phyloP scores from a whole-genome alignment of 169 alveolate genomes.

The Babesia microti region DNA sequence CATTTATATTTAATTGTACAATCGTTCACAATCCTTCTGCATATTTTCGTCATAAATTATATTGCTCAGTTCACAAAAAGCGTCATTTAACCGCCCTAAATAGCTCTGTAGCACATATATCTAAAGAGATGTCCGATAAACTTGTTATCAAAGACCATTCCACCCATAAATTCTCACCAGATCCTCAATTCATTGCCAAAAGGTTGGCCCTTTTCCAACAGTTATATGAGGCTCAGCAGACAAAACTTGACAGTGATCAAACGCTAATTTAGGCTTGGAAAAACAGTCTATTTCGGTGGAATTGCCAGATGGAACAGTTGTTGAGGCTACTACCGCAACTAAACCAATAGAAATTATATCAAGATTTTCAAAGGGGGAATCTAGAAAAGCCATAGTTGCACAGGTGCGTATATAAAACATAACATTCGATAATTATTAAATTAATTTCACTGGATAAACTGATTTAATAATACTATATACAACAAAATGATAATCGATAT shows the following conservation, averaged over 20 bases:
- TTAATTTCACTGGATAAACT: slow-evolving; percentile 1
- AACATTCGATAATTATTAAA: background rate
- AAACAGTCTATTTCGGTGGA: slow-evolving; percentile 12
- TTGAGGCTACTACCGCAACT: slow-evolving; percentile 21
- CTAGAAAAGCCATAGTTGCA: slow-evolving; percentile 29
- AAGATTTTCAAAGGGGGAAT: slow-evolving; percentile 15
- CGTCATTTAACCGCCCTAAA: too few relatives aligned
- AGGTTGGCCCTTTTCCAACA: slow-evolving; percentile 66
- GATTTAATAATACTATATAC: background rate
- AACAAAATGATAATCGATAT: too few relatives aligned
- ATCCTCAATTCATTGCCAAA: slow-evolving; percentile 66
- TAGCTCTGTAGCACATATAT: too few relatives aligned
- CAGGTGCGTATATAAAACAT: slow-evolving; percentile 12
- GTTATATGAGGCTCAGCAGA: slow-evolving; percentile 64
- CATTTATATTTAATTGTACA: too few relatives aligned
- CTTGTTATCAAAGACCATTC: slow-evolving; percentile 30
- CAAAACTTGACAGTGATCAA: slow-evolving; percentile 23
- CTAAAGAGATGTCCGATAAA: too few relatives aligned
- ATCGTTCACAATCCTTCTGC: too few relatives aligned
- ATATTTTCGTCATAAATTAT: too few relatives aligned
- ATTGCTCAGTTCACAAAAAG: too few relatives aligned
- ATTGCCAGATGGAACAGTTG: slow-evolving; percentile 1
- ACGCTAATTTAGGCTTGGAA: slow-evolving; percentile 8
- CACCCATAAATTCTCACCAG: slow-evolving; percentile 8
- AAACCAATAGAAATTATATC: slow-evolving; percentile 25